Evolutionary conservation across 2,329 filamentous ascomycete species (phyloP), one percentile per base, ranked within the genome.

Genomic region (Scortechinia acanthostroma): DNA sequence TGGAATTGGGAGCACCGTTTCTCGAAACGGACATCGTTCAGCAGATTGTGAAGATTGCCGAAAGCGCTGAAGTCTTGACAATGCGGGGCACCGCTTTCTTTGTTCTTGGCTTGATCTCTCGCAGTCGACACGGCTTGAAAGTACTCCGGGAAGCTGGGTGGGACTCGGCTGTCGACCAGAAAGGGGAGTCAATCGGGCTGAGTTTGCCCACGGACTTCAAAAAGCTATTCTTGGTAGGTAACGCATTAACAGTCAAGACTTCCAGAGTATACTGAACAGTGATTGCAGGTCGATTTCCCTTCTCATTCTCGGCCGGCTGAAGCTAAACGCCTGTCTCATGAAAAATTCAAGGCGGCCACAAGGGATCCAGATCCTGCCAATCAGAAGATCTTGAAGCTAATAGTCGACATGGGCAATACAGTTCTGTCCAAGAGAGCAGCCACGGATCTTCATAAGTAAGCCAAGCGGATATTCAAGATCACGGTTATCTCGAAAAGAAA

Each of bases 81-180:
- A 74, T 98, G 55, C 79, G 94, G 40, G 93, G 94, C 28, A 98
- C 94, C 1, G 93, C 93, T 1, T 97, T 97, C 63, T 98, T 96
- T 56, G 93, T 96, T 0, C 69, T 98, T 0, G 93, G 93, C 0
- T 69, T 98, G 47, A 91, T 98, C 46, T 96, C 91, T 1, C 77
- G 93, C 45, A 97, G 91, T 44, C 74, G 90, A 5, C 91, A 96
- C 56, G 93, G 93, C 1, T 77, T 97, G 21, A 89, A 95, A 61
- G 95, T 97, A 47, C 68, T 98, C 14, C 83, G 86, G 1, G 88
- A 95, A 56, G 75, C 87, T 57, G 91, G 91, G 10, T 98, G 94
- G 94, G 91, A 95, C 55, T 88, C 90, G 6, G 91, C 90, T 48
- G 86, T 89, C 16, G 91, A 90, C 48, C 77, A 83, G 21, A 77